Evolutionary conservation across 768 basidiomycete genomes (phyloP).

Genomic region (Amanita molliuscula): DNA sequence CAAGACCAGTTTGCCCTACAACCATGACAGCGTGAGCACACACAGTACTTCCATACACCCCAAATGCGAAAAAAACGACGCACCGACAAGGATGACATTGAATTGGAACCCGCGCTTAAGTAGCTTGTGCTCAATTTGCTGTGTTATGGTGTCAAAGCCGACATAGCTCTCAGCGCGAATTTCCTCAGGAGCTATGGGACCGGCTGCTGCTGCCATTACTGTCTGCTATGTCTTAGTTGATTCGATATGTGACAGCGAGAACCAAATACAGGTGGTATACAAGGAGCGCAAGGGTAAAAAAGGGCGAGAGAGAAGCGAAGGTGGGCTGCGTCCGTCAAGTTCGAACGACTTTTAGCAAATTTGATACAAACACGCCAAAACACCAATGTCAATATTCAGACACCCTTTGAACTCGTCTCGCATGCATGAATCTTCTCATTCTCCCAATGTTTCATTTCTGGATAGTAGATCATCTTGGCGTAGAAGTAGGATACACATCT

Average conservation of each 20-base stretch:
- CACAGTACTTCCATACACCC: neutral
- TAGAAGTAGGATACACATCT: too few relatives aligned
- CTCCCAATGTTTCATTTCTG: too few relatives aligned
- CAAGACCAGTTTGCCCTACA: constrained; percentile 90
- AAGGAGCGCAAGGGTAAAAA: too few relatives aligned
- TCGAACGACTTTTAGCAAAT: constrained; percentile 8
- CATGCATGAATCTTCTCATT: too few relatives aligned
- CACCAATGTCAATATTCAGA: neutral
- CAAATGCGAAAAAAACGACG: constrained; percentile 6
- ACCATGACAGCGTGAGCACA: neutral
- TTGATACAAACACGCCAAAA: neutral
- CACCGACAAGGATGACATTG: constrained; percentile 95
- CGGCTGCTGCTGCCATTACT: constrained; percentile 5
- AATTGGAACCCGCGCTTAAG: constrained; percentile 99
- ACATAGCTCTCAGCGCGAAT: constrained; percentile 91
- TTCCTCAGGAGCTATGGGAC: constrained; percentile 34
- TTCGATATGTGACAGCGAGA: neutral
- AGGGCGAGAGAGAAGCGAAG: neutral
- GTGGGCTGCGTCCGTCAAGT: neutral
- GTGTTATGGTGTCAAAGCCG: constrained; percentile 96
- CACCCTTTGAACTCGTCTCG: too few relatives aligned
- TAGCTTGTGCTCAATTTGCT: constrained; percentile 98
- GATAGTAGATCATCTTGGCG: too few relatives aligned
- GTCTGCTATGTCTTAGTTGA: neutral
- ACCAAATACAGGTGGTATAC: neutral